Evolutionary conservation across 1,284 basidiomycete species (phyloP).

Genomic region (Puccinia brachypodii): DNA sequence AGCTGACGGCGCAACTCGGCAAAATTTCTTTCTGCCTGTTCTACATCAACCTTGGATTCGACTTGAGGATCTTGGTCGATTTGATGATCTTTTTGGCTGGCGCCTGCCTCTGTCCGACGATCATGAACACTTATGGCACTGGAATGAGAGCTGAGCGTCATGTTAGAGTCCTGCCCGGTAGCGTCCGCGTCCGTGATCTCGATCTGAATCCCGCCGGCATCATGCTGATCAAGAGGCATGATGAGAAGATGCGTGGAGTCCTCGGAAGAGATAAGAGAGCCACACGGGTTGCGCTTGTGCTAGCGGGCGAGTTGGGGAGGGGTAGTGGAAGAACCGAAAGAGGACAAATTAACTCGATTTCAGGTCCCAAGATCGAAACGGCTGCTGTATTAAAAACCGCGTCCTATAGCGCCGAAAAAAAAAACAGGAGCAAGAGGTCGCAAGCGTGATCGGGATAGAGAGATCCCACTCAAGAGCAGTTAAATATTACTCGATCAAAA

Average conservation of each 20-base stretch:
- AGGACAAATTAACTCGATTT: not conserved
- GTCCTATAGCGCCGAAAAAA: not conserved
- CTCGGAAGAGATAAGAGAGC: not conserved
- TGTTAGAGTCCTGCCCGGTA: not conserved
- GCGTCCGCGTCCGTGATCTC: not conserved
- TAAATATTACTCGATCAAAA: not conserved
- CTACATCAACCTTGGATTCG: conserved; percentile 24
- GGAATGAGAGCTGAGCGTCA: conserved; percentile 10
- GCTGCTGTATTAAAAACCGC: not conserved
- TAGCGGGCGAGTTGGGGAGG: not conserved
- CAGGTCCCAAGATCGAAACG: not conserved
- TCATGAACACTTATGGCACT: not conserved
- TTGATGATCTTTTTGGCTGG: not conserved
- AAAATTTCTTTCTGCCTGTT: conserved; percentile 29
- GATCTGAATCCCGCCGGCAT: not conserved
- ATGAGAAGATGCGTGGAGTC: not conserved
- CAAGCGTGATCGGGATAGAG: not conserved
- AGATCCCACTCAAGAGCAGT: not conserved
- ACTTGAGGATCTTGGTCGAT: not conserved
- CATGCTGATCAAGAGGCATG: not conserved
- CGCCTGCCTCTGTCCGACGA: not conserved
- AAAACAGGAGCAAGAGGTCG: not conserved
- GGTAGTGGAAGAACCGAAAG: not conserved
- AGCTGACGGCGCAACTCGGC: conserved; percentile 29
- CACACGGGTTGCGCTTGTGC: not conserved